Evolutionary conservation across 1,284 basidiomycete species (phyloP), one percentile per base, ranked within the genome.

Genomic region (Spongispora temasekensis): DNA sequence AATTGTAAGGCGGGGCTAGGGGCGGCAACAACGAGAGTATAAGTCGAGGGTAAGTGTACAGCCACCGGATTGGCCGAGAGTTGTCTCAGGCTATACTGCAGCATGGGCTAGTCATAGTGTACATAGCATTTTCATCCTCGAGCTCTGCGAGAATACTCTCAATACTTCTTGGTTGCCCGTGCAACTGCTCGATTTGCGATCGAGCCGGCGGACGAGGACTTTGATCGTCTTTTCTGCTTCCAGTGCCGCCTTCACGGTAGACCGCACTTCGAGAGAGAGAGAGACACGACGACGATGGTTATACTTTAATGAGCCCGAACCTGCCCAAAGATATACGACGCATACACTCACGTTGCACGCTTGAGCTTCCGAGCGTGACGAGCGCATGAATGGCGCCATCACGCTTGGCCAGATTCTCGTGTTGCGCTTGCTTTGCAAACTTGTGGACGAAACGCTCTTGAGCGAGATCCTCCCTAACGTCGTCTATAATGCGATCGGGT

Each of bases 381-480:
- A 71, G 50, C 0, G 61, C 70, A 2, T 34, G 31, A 2, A 71
- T 65, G 3, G 71, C 63, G 19, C 72, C 69, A 9, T 67, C 61
- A 8, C 66, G 48, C 30, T 59, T 67, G 34, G 50, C 25, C 3
- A 56, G 59, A 2, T n/a, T 15, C 1, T 42, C 56, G 5, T 54
- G 63, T 21, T 64, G 59, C 8, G 51, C 61, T 27, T 46, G 60
- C 50, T 62, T 62, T 15, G 69, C 72, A 10, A 73, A 60, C 27
- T 54, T 64, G 37, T 1, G 52, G 5, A 71, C 37, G 34, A 61
- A 54, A 2, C 59, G 64, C 2, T 60, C 59, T 23, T 31, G 17
- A 8, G 27, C 55, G 19, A 70, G 53, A n/a, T 5, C n/a, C 7
- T 2, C 28, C 27, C 30, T 63, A 21, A 68, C 35, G 9, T 71